These are phyloP conservation scores for Nannochloris sp. DNA, from an alignment of 139 green algal species.

Conservation along the genomic window DNA sequence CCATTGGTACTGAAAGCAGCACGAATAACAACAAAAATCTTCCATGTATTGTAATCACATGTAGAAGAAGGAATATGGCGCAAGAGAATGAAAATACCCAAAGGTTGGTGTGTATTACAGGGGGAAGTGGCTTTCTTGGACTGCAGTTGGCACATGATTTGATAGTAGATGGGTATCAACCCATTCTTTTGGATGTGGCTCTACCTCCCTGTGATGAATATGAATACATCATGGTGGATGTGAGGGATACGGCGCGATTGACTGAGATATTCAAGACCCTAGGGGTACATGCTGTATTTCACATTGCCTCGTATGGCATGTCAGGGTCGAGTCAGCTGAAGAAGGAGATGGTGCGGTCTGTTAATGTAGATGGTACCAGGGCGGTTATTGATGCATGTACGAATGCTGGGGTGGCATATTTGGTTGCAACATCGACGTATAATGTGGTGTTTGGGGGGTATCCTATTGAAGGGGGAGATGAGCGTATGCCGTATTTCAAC, in stretches of 20 bases:
- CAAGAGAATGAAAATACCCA: too few relatives aligned
- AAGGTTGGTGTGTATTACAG: too few relatives aligned
- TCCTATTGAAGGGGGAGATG: slow-evolving; percentile 24
- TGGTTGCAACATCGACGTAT: slow-evolving; percentile 39
- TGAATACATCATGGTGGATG: not conserved
- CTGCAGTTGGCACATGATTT: too few relatives aligned
- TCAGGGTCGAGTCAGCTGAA: slow-evolving; percentile 22
- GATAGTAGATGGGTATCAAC: too few relatives aligned
- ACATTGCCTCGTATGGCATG: slow-evolving; percentile 44
- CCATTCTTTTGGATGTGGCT: too few relatives aligned
- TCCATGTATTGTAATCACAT: too few relatives aligned
- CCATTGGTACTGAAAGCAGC: too few relatives aligned
- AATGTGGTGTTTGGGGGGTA: slow-evolving; percentile 23
- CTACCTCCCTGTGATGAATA: not conserved
- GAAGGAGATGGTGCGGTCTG: not conserved
- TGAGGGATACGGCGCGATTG: not conserved
- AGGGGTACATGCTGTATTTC: slow-evolving; percentile 24
- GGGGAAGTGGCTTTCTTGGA: too few relatives aligned
- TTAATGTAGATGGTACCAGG: slow-evolving; percentile 36
- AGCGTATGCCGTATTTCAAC: slow-evolving; percentile 19
- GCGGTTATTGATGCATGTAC: slow-evolving; percentile 29
- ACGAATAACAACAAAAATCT: too few relatives aligned
- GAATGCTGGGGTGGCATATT: slow-evolving; percentile 12
- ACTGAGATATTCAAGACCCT: not conserved
- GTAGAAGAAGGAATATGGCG: too few relatives aligned